Evolutionary conservation across 805 yeast species (phyloP).

Genomic region (Metschnikowia sp.): DNA sequence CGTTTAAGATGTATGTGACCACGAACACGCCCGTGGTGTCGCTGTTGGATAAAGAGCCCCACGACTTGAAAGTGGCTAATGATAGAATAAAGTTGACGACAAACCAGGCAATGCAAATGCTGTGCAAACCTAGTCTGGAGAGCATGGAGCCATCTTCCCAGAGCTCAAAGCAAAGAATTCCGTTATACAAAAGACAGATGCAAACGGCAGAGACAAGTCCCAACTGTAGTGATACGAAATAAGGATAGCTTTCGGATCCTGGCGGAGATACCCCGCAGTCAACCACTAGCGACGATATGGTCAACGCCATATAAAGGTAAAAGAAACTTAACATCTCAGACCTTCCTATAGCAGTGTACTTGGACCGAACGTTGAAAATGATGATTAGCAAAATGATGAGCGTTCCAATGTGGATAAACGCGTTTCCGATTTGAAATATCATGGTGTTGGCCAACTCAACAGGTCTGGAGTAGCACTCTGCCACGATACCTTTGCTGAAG

Average conservation of each 20-base stretch:
- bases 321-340: constrained; percentile 77
- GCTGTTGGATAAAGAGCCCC: constrained; percentile 49
- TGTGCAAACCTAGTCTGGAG: constrained; percentile 57
- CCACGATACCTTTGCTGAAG: constrained; percentile 58
- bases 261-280: constrained; percentile 95
- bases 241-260: constrained; percentile 68
- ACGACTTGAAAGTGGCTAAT: constrained; percentile 64
- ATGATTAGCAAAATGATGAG: constrained; percentile 64
- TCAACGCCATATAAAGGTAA: constrained; percentile 54
- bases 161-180: constrained; percentile 78
- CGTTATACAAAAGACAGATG: constrained; percentile 65
- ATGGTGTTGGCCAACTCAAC: constrained; percentile 87
- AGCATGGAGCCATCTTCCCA: constrained; percentile 90
- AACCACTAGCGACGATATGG: constrained; percentile 67
- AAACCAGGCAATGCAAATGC: constrained; percentile 55
- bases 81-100: constrained; percentile 63
- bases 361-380: constrained; percentile 70
- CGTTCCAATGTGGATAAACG: constrained; percentile 78
- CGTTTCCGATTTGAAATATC: constrained; percentile 84
- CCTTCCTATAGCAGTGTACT: constrained; percentile 94
- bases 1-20: constrained; percentile 69
- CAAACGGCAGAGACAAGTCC: constrained; percentile 74
- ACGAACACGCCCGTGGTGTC: constrained; percentile 69
- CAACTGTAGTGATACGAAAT: constrained; percentile 77
- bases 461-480: constrained; percentile 80